Base-by-base conservation (phyloP, 768 basidiomycete species). In the Pluteus cervinus region DNA sequence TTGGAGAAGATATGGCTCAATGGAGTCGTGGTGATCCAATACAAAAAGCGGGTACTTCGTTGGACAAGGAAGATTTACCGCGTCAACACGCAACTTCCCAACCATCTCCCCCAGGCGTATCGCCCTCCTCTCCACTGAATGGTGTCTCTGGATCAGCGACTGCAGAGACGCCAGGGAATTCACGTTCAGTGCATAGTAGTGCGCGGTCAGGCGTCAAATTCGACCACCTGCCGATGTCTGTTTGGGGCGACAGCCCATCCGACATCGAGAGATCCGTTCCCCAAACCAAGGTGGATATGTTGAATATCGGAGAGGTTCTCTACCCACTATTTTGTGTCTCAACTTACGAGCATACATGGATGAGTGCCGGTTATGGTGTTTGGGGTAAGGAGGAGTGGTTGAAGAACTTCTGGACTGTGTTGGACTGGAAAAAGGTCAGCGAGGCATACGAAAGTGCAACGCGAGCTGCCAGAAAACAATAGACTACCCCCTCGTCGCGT, bases 301-400 rank as follows among this genome's bases (percentile, higher is more conserved):
- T 64, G 23, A 49, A 55, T 30, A 48, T 68, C n/a, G 83, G 81
- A 22, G 69, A 73, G 22, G 61, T 64, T 10, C 58, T 93, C 26
- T 79, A 68, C 53, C 90, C 90, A 15, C 55, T 93, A 38, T 79
- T 89, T 56, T 86, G 84, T 44, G 53, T 91, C 35, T 79, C 80
- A 29, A 75, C 87, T 4, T 75, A 90, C 48, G 88, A 91, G 57
- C 90, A 89, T 47, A 81, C 83, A 18, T 94, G 89, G 87, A 68
- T 94, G 52, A 68, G 69, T 33, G 81, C 84, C 15, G 86, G 85
- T 25, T 90, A 83, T 46, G 90, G 90, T 4, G 75, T 94, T 4
- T 91, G 87, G 86, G 90, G 91, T 17, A 86, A 88, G 60, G 88
- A 93, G 55, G 73, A 73, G 48, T 94, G 89, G 71, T 54, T 93